Base-by-base conservation (phyloP, 306 rosid species). In the Corylus avellana region DNA sequence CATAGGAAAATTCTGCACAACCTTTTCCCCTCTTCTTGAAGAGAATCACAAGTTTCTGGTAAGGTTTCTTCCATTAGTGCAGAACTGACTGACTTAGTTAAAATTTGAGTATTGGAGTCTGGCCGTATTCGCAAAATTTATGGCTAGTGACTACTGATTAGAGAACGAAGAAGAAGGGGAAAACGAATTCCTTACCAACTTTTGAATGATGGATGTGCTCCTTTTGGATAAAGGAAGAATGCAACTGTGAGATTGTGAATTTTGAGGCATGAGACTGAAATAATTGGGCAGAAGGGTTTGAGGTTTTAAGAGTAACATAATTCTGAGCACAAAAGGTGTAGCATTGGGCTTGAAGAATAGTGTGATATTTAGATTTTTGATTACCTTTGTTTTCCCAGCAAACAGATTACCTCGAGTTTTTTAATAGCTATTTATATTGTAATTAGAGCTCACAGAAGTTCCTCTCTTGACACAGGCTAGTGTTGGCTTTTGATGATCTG, bases 21-120 rank as follows among this genome's bases (percentile, higher is more conserved):
- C 50, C n/a, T 93, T 96, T 82, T 78, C 93, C 58, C 96, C 99
- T 76, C 59, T 89, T 72, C 94, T 96, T 44, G 82, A 84, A 86
- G 94, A 93, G 89, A 96, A 90, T 87, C 99, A 96, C 93, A 93
- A 91, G 79, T 96, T 96, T 75, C 89, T 96, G 96, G 99, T 96
- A 83, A 86, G 77, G 77, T 75, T 8, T 35, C 72, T 78, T 54
- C 55, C 68, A 69, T 47, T 59, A n/a, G 58, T 72, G 54, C 32
- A 14, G 37, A 83, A 42, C 75, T 77, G 47, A 55, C 76, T 54
- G 69, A 63, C 72, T 20, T 61, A 8, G 47, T 29, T 71, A 3
- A 20, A 29, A 39, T 56, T 16, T 56, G 49, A 67, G 44, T 22
- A 13, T 29, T 12, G 46, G 72, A 67, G 72, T 17, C 32, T 39